Percentiles rank a stretch among this genome's conserved stretches.
phyloP scores from a whole-genome alignment of 1,139 yeast genomes.

The Lodderomyces orthopsilosis region DNA sequence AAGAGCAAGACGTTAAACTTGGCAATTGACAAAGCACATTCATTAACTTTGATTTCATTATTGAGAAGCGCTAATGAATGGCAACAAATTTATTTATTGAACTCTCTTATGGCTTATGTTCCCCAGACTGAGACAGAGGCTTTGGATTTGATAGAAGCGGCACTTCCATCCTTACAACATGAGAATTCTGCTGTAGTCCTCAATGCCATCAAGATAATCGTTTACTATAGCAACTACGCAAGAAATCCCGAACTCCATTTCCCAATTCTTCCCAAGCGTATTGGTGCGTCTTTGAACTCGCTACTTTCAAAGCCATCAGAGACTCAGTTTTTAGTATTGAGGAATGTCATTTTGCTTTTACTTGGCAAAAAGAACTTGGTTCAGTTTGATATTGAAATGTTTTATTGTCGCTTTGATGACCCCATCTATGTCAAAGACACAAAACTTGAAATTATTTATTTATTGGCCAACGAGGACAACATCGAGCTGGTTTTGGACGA shows the following conservation, averaged over 20 bases:
- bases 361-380: slow-evolving; percentile 65
- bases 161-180: slow-evolving; percentile 74
- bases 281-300: slow-evolving; percentile 72
- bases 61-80: slow-evolving; percentile 69
- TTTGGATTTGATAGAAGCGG: slow-evolving; percentile 59
- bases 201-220: slow-evolving; percentile 68
- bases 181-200: slow-evolving; percentile 80
- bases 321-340: slow-evolving; percentile 74
- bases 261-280: slow-evolving; percentile 55
- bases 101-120: slow-evolving; percentile 64
- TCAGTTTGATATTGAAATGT: slow-evolving; percentile 66
- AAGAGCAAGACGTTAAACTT: slow-evolving; percentile 47
- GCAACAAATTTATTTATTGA: slow-evolving; percentile 72
- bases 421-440: slow-evolving; percentile 89
- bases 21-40: slow-evolving; percentile 56
- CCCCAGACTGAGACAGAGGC: slow-evolving; percentile 73
- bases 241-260: slow-evolving; percentile 38
- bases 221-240: slow-evolving; percentile 73
- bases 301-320: slow-evolving; percentile 78
- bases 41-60: slow-evolving; percentile 47
- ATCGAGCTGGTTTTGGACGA: slow-evolving; percentile 66
- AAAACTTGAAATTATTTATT: slow-evolving; percentile 79
- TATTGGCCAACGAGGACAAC: slow-evolving; percentile 67
- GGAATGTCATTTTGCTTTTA: slow-evolving; percentile 76
- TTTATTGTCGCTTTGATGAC: slow-evolving; percentile 81